Conservation (phyloP, 176 grass and related monocot species). For the Musa troglodytarum region DNA sequence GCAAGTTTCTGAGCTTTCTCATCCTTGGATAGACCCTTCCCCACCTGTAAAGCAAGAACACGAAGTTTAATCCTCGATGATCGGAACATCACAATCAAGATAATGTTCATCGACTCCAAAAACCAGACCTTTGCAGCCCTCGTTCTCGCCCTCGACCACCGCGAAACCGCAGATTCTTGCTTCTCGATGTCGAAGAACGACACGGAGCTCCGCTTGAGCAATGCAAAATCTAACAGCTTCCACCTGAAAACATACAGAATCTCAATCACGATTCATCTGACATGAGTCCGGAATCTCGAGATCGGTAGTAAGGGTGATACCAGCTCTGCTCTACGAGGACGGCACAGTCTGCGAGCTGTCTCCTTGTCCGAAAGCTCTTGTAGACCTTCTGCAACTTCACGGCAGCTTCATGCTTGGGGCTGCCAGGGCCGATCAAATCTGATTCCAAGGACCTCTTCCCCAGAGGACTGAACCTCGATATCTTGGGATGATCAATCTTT, state of each 20-base stretch:
- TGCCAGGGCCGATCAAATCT: conserved; percentile 16
- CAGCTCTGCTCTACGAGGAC: conserved; percentile 76
- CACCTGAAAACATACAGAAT: conserved; percentile 40
- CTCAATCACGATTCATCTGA: neutral
- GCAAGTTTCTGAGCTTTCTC: conserved; percentile 83
- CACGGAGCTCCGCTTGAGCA: conserved; percentile 67
- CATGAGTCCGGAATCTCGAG: neutral
- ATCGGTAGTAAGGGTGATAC: conserved; percentile 1
- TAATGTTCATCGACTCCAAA: neutral
- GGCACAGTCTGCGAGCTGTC: conserved; percentile 85
- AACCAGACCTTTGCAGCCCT: conserved; percentile 63
- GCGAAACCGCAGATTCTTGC: conserved; percentile 54
- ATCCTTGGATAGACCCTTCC: conserved; percentile 78
- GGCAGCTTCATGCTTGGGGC: conserved; percentile 66
- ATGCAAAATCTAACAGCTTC: conserved; percentile 72
- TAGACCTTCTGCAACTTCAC: conserved; percentile 82
- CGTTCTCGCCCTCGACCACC: conserved; percentile 74
- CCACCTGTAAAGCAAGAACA: conserved; percentile 35
- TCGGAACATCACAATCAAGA: neutral
- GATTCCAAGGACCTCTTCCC: conserved; percentile 7
- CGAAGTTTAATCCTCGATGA: conserved; percentile 6
- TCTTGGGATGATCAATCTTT: neutral
- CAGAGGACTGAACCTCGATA: conserved; percentile 33
- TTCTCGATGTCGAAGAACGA: conserved; percentile 74
- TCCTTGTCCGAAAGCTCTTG: conserved; percentile 84